A percentile compares a stretch with the other conserved stretches of the same genome.
phyloP scores from a whole-genome alignment of 2,329 filamentous ascomycete species.

The Blastomyces parvus region DNA sequence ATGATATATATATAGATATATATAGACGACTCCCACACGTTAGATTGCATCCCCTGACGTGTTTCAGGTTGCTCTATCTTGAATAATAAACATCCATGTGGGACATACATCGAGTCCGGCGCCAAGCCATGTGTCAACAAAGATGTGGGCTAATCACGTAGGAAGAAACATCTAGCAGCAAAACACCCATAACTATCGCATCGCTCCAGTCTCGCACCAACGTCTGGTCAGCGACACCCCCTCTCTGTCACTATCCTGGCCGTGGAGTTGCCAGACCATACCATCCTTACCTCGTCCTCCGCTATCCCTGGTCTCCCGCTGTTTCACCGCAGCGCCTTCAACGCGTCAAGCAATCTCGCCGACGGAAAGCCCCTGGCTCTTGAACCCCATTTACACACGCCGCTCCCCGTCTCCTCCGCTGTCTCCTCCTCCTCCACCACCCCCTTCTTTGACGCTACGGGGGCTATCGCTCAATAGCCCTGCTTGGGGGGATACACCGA shows the following conservation, averaged over 20 bases:
- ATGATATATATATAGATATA: not conserved
- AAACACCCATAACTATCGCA: not conserved
- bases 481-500: not conserved
- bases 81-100: too few species aligned
- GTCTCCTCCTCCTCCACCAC: not conserved
- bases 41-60: not conserved
- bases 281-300: not conserved
- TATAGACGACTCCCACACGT: not conserved
- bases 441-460: not conserved
- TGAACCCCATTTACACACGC: not conserved
- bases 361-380: not conserved
- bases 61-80: not conserved
- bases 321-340: not conserved
- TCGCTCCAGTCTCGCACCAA: not conserved
- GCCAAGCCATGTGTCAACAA: conserved; percentile 2
- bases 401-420: not conserved
- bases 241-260: not conserved
- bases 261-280: not conserved
- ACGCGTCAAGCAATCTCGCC: not conserved
- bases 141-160: not conserved
- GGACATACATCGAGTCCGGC: not conserved
- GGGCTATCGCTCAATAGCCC: not conserved
- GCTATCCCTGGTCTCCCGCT: not conserved
- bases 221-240: not conserved
- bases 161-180: too few species aligned